These are phyloP conservation scores for Chlorencoelia australis DNA, from an alignment of 2,329 filamentous ascomycete species.

Conservation along the genomic window DNA sequence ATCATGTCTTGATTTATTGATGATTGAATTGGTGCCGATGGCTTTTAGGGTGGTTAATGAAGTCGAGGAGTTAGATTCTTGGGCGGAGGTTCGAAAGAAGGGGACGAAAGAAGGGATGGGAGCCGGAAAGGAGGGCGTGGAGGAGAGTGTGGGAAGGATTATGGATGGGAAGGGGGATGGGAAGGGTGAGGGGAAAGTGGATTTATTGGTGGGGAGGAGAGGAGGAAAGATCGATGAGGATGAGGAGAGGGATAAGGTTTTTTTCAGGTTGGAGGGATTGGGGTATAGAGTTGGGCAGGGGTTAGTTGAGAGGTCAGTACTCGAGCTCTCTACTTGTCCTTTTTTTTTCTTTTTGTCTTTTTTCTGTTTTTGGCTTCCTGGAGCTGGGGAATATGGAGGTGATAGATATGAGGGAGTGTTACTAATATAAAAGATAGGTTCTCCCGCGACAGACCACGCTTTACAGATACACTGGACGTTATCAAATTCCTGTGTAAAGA, in stretches of 20 bases:
- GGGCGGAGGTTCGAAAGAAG: not conserved
- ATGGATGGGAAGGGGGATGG: slow-evolving; percentile 58
- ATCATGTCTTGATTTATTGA: slow-evolving; percentile 84
- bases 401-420: not conserved
- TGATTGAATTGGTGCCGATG: slow-evolving; percentile 95
- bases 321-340: slow-evolving; percentile 1
- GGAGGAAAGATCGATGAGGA: slow-evolving; percentile 54
- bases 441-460: slow-evolving; percentile 73
- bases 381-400: not conserved
- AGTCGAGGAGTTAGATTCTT: slow-evolving; percentile 34
- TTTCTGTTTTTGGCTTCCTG: not conserved
- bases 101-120: not conserved
- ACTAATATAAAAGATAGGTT: slow-evolving; percentile 42
- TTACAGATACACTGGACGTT: slow-evolving; percentile 84
- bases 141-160: slow-evolving; percentile 14
- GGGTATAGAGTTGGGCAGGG: slow-evolving; percentile 92
- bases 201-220: slow-evolving; percentile 13
- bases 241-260: slow-evolving; percentile 74
- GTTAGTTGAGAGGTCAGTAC: slow-evolving; percentile 72
- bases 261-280: slow-evolving; percentile 70
- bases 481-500: slow-evolving; percentile 99
- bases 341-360: not conserved
- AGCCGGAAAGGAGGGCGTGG: slow-evolving; percentile 3
- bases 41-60: slow-evolving; percentile 77
- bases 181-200: slow-evolving; percentile 51